Evolutionary conservation across 1,284 basidiomycete genomes (phyloP), one percentile per base, ranked within the genome.

Genomic region (Butyriboletus appendiculatus): DNA sequence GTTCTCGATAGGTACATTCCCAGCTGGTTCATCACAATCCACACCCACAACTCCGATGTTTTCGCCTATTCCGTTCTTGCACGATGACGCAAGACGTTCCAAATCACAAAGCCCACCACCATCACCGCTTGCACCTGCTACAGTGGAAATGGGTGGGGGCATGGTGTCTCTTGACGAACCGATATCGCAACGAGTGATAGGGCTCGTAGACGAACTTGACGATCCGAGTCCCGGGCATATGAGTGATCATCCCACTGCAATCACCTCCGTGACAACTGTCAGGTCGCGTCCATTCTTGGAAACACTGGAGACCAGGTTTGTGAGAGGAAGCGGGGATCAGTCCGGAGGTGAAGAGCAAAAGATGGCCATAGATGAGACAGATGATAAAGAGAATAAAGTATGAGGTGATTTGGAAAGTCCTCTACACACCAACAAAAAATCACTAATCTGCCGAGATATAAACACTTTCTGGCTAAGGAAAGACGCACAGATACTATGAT

Each of bases 61-160:
- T 73, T 90, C 88, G 2, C 90, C 91, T 2, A 91, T 93, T 58
- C 83, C 90, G 6, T 93, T 93, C 78, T 73, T 91, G 24, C 88
- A 91, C 63, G 82, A 84, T 52, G 89, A 90, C 67, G 87, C 85
- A 20, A 79, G 89, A 55, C 81, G 85, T 48, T 89, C 87, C 20
- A 84, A 81, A 65, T 88, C 88, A 39, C 84, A 78, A 48, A 90
- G 86, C 62, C 88, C 89, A 12, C 86, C 86, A 30, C 85, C 87
- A 34, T 89, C 87, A 24, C 89, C 88, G 15, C 72, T 90, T 22
- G 72, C 78, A 22, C 75, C 90, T 28, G 74, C 75, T 9, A 65
- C 76, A 34, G 67, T 68, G 26, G 70, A 65, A 26, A 60, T 62
- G 3, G 63, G 66, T 6, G 66, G 62, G 38, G 54, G 62, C 5